phyloP scores from a whole-genome alignment of 2,329 filamentous ascomycete genomes.

The Thelonectria discophora region DNA sequence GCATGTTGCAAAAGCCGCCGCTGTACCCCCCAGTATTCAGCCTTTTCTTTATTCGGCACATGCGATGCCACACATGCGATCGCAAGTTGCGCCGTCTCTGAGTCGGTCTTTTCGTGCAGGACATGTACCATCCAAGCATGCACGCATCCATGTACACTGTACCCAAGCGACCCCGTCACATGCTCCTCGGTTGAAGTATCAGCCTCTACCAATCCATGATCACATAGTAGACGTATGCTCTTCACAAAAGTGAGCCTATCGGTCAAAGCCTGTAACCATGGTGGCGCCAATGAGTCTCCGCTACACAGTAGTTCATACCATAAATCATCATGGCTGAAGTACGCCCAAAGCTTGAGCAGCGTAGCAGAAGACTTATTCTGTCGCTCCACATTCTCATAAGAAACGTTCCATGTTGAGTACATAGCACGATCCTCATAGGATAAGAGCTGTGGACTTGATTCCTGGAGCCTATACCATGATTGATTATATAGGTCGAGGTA shows the following conservation, averaged over 20 bases:
- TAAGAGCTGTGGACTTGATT: slow-evolving; percentile 40
- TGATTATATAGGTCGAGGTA: slow-evolving; percentile 53
- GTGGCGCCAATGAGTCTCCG: slow-evolving; percentile 18
- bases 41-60: slow-evolving; percentile 16
- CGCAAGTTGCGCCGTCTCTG: slow-evolving; percentile 16
- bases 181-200: slow-evolving; percentile 20
- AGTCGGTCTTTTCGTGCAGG: slow-evolving; percentile 35
- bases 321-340: slow-evolving; percentile 54
- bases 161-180: slow-evolving; percentile 35
- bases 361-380: slow-evolving; percentile 37
- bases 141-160: slow-evolving; percentile 47
- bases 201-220: slow-evolving; percentile 43
- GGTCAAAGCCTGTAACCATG: slow-evolving; percentile 40
- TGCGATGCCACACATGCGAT: slow-evolving; percentile 20
- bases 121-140: slow-evolving; percentile 44
- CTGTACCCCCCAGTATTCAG: slow-evolving; percentile 27
- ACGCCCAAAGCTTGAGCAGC: slow-evolving; percentile 53
- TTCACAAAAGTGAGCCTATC: slow-evolving; percentile 39
- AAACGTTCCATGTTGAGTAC: slow-evolving; percentile 51
- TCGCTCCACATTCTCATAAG: slow-evolving; percentile 47
- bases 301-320: slow-evolving; percentile 54
- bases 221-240: slow-evolving; percentile 41
- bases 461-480: slow-evolving; percentile 50
- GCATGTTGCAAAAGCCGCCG: slow-evolving; percentile 34
- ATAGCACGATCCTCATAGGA: slow-evolving; percentile 46